Evolutionary conservation across 1,284 basidiomycete genomes (phyloP).

Genomic region (Cryptococcus wingfieldii): DNA sequence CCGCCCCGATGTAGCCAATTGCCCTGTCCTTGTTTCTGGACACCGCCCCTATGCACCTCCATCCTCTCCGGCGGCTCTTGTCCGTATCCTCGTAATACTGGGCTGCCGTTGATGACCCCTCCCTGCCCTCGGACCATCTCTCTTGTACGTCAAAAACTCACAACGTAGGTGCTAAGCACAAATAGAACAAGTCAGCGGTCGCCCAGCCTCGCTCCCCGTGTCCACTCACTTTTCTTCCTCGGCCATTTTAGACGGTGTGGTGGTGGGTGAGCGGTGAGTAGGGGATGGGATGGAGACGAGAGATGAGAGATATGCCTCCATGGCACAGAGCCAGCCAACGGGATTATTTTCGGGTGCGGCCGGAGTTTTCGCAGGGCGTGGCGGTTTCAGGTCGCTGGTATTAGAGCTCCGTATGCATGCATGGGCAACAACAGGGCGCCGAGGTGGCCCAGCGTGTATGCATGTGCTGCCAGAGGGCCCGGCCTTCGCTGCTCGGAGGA

Average conservation of each 20-base stretch:
- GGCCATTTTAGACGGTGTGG: conserved; percentile 25
- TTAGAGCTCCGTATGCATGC: too few relatives aligned
- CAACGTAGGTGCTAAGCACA: conserved; percentile 42
- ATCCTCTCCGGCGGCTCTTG: neutral
- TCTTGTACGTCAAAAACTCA: conserved; percentile 19
- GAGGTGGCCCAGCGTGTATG: too few relatives aligned
- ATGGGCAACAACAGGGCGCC: too few relatives aligned
- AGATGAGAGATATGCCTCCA: neutral
- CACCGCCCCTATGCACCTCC: neutral
- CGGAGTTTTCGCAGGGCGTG: neutral
- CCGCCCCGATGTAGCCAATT: neutral
- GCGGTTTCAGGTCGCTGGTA: too few relatives aligned
- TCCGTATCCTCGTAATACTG: too few relatives aligned
- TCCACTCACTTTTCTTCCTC: conserved; percentile 38
- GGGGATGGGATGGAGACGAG: neutral
- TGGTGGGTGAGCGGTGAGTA: conserved; percentile 1
- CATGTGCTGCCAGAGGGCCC: too few relatives aligned
- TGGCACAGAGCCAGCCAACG: neutral
- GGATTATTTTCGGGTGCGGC: conserved; percentile 3
- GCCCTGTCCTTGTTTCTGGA: neutral
- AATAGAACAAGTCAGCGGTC: neutral
- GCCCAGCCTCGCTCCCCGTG: neutral
- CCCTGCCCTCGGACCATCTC: too few relatives aligned
- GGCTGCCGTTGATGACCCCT: too few relatives aligned
- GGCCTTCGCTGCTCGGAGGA: too few relatives aligned